Percentiles rank a stretch among this genome's conserved stretches.
phyloP scores from a whole-genome alignment of 768 basidiomycete species.

The Kwoniella europaea region DNA sequence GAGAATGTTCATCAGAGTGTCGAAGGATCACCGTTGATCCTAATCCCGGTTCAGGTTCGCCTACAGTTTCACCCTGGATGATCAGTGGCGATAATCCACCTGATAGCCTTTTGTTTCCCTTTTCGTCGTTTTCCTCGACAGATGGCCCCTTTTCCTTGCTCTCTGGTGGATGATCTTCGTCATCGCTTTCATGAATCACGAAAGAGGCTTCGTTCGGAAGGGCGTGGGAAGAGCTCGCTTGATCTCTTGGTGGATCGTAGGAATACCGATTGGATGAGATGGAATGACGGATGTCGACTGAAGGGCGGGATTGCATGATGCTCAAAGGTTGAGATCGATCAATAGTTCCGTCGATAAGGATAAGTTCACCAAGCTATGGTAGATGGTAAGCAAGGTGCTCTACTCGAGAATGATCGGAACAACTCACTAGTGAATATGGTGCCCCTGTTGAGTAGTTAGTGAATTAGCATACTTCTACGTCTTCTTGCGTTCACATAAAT shows the following conservation, averaged over 20 bases:
- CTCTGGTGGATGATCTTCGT: not conserved
- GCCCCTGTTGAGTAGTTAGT: slow-evolving; percentile 61
- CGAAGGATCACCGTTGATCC: slow-evolving; percentile 32
- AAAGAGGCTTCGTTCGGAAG: slow-evolving; percentile 12
- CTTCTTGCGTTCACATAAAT: not conserved
- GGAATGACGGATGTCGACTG: slow-evolving; percentile 12
- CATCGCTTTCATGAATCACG: slow-evolving; percentile 13
- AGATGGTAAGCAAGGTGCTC: slow-evolving; percentile 5
- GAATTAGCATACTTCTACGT: not conserved
- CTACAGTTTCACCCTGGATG: slow-evolving; percentile 15
- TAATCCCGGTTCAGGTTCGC: slow-evolving; percentile 17
- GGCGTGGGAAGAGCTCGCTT: not conserved
- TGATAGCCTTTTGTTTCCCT: not conserved
- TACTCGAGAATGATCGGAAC: slow-evolving; percentile 7
- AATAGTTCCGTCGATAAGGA: slow-evolving; percentile 64
- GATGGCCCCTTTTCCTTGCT: not conserved
- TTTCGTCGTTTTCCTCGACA: not conserved
- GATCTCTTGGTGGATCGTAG: not conserved
- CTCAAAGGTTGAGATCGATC: slow-evolving; percentile 58
- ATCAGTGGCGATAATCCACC: slow-evolving; percentile 27
- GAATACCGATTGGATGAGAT: slow-evolving; percentile 5
- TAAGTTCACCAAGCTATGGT: slow-evolving; percentile 78
- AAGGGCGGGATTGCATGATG: slow-evolving; percentile 29
- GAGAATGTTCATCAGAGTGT: slow-evolving; percentile 28
- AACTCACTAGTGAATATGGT: slow-evolving; percentile 77